Conservation (phyloP, 352 stramenopile genomes). For the Globisporangium alternatum region DNA sequence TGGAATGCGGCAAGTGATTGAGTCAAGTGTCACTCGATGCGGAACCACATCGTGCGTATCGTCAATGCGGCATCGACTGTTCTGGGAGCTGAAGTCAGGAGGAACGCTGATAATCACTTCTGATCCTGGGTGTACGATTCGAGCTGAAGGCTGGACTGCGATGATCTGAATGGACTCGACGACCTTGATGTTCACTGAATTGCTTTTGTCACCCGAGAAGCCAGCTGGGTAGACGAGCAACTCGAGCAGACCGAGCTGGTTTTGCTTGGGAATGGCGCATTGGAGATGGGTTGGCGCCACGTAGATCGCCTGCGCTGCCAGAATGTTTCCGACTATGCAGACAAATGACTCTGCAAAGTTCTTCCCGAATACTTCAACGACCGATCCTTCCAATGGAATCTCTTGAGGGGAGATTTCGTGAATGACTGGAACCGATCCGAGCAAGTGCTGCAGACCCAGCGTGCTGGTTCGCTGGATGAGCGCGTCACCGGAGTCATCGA, state of each 20-base stretch:
- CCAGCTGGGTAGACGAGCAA: constrained; percentile 17
- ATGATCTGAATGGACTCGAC: neutral
- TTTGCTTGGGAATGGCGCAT: constrained; percentile 15
- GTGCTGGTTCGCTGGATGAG: neutral
- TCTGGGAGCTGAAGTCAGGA: neutral
- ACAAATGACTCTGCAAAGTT: constrained; percentile 18
- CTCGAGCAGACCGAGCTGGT: constrained; percentile 9
- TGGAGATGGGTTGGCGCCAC: constrained; percentile 8
- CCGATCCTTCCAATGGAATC: constrained; percentile 18
- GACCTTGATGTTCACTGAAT: constrained; percentile 7
- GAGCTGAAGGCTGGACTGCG: neutral
- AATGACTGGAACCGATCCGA: constrained; percentile 15
- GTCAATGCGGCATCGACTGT: neutral
- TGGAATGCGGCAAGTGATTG: constrained; percentile 3
- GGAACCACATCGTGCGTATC: neutral
- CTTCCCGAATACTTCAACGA: constrained; percentile 13
- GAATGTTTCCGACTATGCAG: constrained; percentile 14
- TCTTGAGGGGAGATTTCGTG: constrained; percentile 14
- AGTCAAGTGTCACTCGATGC: constrained; percentile 1
- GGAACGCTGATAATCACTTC: constrained; percentile 6
- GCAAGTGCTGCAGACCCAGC: constrained; percentile 14
- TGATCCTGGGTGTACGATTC: constrained; percentile 3
- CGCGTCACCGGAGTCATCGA: neutral
- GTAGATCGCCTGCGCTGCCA: neutral
- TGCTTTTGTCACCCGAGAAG: constrained; percentile 8